A percentile compares a stretch with the other conserved stretches of the same genome.
Evolutionary conservation across 1,284 basidiomycete genomes (phyloP).

Genomic region (Anthracocystis setariae): DNA sequence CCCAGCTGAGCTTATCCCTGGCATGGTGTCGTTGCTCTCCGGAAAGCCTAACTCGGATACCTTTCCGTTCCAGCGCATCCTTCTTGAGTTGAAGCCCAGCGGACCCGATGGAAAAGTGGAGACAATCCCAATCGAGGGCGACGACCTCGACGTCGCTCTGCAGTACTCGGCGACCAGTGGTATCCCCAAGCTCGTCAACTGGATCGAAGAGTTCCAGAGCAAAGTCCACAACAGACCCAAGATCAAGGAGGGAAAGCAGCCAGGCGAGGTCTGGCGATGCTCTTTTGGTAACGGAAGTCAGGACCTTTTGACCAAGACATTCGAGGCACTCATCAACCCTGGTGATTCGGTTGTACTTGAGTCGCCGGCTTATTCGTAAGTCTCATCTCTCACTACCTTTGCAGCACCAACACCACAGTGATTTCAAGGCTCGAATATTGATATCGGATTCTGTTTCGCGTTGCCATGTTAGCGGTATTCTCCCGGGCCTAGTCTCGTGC

Average conservation of each 20-base stretch:
- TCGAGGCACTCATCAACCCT: constrained; percentile 75
- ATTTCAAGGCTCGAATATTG: background rate
- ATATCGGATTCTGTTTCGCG: background rate
- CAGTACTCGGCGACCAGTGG: constrained; percentile 78
- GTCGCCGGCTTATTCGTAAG: constrained; percentile 80
- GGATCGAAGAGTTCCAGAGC: constrained; percentile 72
- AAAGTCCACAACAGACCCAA: constrained; percentile 73
- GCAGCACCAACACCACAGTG: too few species aligned
- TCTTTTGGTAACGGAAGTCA: constrained; percentile 85
- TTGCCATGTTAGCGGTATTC: constrained; percentile 35
- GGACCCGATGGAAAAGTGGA: constrained; percentile 21
- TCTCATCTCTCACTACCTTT: background rate
- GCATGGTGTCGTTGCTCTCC: constrained; percentile 80
- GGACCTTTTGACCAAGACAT: constrained; percentile 82
- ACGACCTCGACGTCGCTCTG: constrained; percentile 65
- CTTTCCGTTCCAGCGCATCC: constrained; percentile 85
- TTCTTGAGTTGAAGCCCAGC: constrained; percentile 70
- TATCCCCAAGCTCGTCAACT: constrained; percentile 74
- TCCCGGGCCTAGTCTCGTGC: constrained; percentile 54
- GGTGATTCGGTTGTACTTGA: constrained; percentile 87
- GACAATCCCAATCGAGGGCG: constrained; percentile 62
- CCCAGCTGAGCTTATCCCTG: constrained; percentile 80
- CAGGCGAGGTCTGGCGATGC: constrained; percentile 67
- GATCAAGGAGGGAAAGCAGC: constrained; percentile 68
- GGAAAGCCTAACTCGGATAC: constrained; percentile 82